phyloP scores from a whole-genome alignment of 805 yeast species.

The Millerago galiae region DNA sequence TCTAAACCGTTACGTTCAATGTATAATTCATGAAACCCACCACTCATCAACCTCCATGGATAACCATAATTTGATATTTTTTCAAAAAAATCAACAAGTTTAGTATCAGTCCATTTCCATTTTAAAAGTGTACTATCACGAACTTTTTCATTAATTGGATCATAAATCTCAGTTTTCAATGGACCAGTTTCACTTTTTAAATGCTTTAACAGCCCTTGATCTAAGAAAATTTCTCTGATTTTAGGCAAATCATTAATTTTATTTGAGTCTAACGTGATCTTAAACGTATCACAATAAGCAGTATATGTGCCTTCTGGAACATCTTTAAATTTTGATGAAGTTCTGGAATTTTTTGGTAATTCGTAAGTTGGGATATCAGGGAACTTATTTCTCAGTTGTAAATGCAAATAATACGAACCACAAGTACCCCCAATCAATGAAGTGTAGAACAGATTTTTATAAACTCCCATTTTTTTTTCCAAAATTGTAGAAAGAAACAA shows the following conservation, averaged over 20 bases:
- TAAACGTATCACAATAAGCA: constrained; percentile 19
- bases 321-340: constrained; percentile 7
- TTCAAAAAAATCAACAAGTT: constrained; percentile 10
- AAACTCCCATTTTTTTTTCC: constrained; percentile 3
- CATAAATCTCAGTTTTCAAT: neutral
- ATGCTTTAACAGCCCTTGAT: neutral
- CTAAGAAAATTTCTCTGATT: constrained; percentile 1
- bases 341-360: constrained; percentile 13
- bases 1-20: constrained; percentile 7
- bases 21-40: constrained; percentile 18
- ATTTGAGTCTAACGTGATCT: constrained; percentile 6
- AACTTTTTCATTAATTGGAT: neutral
- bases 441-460: constrained; percentile 10
- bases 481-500: too few species aligned
- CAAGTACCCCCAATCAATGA: constrained; percentile 8
- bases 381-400: constrained; percentile 9
- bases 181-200: neutral
- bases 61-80: constrained; percentile 17
- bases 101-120: constrained; percentile 3
- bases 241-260: neutral
- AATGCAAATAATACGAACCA: constrained; percentile 15
- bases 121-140: constrained; percentile 2
- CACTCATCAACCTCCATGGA: constrained; percentile 24
- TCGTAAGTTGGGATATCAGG: constrained; percentile 17
- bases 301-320: constrained; percentile 6